These are phyloP conservation scores for Fraxinus sp. DNA, from an alignment of 305 asterid genomes.

Conservation along the genomic window DNA sequence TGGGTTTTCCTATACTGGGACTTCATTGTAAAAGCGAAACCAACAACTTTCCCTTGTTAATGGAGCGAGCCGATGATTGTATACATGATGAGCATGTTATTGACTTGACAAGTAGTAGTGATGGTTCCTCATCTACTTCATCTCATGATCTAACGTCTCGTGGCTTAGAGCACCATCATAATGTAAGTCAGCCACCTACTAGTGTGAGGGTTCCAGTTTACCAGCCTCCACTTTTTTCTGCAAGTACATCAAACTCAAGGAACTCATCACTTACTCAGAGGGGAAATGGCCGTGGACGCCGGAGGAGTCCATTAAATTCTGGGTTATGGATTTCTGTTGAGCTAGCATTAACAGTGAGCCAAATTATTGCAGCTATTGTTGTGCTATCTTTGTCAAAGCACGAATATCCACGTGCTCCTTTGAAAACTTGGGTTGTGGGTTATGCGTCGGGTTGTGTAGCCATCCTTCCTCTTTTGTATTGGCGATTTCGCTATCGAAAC, in stretches of 20 bases:
- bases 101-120: slow-evolving; percentile 62
- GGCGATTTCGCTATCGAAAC: slow-evolving; percentile 77
- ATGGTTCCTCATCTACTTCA: slow-evolving; percentile 55
- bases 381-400: slow-evolving; percentile 69
- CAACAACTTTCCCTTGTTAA: slow-evolving; percentile 51
- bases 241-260: slow-evolving; percentile 54
- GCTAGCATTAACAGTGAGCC: slow-evolving; percentile 70
- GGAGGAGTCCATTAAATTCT: slow-evolving; percentile 83
- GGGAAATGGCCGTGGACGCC: slow-evolving; percentile 59
- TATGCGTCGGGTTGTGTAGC: slow-evolving; percentile 92
- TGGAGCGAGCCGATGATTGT: slow-evolving; percentile 56
- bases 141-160: slow-evolving; percentile 51
- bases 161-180: slow-evolving; percentile 47
- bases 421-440: slow-evolving; percentile 71
- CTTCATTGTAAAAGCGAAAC: slow-evolving; percentile 52
- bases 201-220: slow-evolving; percentile 53
- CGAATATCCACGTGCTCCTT: slow-evolving; percentile 82
- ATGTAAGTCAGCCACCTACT: slow-evolving; percentile 61
- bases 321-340: slow-evolving; percentile 88
- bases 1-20: slow-evolving; percentile 63
- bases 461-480: slow-evolving; percentile 76
- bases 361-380: slow-evolving; percentile 73
- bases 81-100: slow-evolving; percentile 51
- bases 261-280: slow-evolving; percentile 61
- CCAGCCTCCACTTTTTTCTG: slow-evolving; percentile 52